Conservation (phyloP, 2,329 filamentous ascomycete genomes). For the Fusarium ramigenum region DNA sequence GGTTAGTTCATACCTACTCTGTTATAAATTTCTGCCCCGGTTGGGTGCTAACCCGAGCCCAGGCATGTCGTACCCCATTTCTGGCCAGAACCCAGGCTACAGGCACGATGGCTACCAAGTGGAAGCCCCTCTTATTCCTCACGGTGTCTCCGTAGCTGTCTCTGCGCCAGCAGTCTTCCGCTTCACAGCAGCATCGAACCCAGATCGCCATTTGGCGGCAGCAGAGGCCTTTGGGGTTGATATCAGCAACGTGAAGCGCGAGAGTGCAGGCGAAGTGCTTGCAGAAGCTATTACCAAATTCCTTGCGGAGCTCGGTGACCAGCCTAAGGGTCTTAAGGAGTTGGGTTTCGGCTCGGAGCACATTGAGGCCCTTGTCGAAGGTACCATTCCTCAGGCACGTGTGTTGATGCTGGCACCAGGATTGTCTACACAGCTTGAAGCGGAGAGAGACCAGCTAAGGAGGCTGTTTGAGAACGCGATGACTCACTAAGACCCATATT, state of each 20-base stretch:
- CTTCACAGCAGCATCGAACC: constrained; percentile 91
- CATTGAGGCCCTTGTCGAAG: constrained; percentile 87
- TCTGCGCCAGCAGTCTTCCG: constrained; percentile 93
- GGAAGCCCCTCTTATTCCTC: constrained; percentile 82
- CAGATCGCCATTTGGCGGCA: constrained; percentile 87
- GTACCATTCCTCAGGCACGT: constrained; percentile 89
- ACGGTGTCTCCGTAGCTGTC: constrained; percentile 94
- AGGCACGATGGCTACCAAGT: constrained; percentile 88
- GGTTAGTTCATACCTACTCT: constrained; percentile 51
- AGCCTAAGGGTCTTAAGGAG: constrained; percentile 85
- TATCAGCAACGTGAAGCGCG: constrained; percentile 84
- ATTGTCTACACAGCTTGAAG: constrained; percentile 73
- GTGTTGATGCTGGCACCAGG: constrained; percentile 93
- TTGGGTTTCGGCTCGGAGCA: constrained; percentile 82
- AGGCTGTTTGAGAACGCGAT: constrained; percentile 72
- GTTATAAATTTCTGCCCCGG: background rate
- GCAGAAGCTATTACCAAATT: constrained; percentile 85
- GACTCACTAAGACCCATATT: constrained; percentile 44
- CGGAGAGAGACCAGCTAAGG: constrained; percentile 77
- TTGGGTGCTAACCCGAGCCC: constrained; percentile 13
- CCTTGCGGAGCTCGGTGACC: constrained; percentile 83
- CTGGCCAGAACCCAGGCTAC: constrained; percentile 90
- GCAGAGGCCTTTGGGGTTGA: constrained; percentile 94
- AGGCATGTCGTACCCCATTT: constrained; percentile 98
- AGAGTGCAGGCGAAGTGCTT: constrained; percentile 89